phyloP scores from a whole-genome alignment of 495 filamentous ascomycete genomes.

The Thermochaetoides thermophila region DNA sequence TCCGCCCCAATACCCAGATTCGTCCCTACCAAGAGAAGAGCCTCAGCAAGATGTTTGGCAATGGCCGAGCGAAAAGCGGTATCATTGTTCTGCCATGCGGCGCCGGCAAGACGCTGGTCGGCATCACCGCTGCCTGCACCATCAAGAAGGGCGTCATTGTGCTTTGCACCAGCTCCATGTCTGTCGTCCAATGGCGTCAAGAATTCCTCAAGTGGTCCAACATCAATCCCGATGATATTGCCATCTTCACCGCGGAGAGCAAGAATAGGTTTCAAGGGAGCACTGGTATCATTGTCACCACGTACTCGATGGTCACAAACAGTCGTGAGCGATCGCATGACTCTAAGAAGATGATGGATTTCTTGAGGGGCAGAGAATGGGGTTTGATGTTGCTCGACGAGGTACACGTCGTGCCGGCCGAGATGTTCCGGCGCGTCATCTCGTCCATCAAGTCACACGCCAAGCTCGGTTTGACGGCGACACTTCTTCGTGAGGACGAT shows the following conservation, averaged over 20 bases:
- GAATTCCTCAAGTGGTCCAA: constrained; percentile 98
- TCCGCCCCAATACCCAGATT: constrained; percentile 71
- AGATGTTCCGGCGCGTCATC: constrained; percentile 89
- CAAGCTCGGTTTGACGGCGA: constrained; percentile 94
- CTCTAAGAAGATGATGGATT: constrained; percentile 95
- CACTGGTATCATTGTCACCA: constrained; percentile 91
- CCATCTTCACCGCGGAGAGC: constrained; percentile 86
- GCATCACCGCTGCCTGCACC: constrained; percentile 92
- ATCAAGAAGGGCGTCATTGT: constrained; percentile 94
- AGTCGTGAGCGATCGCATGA: constrained; percentile 77
- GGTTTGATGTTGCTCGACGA: constrained; percentile 96
- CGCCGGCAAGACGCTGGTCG: constrained; percentile 92
- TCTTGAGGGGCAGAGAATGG: constrained; percentile 84
- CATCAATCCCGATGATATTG: constrained; percentile 83
- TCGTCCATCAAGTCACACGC: constrained; percentile 83
- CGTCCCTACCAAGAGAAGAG: constrained; percentile 93
- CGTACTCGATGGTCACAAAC: constrained; percentile 95
- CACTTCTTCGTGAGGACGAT: constrained; percentile 88
- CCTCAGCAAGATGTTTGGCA: constrained; percentile 98
- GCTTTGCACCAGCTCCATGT: constrained; percentile 94
- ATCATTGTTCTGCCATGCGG: constrained; percentile 97
- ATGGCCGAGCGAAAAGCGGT: constrained; percentile 88
- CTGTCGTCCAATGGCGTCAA: constrained; percentile 88
- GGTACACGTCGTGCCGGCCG: constrained; percentile 93
- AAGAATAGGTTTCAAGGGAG: constrained; percentile 81